Conservation (phyloP, 345 rosid genomes). For the Kandelia obovata region DNA sequence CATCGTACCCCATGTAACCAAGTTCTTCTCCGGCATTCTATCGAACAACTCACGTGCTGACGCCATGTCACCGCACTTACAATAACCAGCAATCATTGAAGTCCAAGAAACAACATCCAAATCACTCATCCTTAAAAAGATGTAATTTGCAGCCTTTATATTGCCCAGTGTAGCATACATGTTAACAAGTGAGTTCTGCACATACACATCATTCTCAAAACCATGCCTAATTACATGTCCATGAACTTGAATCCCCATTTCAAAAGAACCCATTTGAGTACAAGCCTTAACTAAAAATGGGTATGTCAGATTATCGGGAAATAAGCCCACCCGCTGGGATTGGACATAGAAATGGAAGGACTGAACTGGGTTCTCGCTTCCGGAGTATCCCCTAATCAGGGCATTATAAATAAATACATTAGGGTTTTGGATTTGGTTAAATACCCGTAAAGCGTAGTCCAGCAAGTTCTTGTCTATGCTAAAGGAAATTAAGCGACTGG, state of each 20-base stretch:
- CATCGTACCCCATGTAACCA: conserved; percentile 75
- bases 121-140: conserved; percentile 34
- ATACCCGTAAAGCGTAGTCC: conserved; percentile 43
- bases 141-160: conserved; percentile 40
- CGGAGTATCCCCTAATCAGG: conserved; percentile 53
- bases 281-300: conserved; percentile 60
- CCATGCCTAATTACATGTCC: conserved; percentile 50
- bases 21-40: conserved; percentile 65
- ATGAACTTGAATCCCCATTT: conserved; percentile 56
- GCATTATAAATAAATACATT: conserved; percentile 57
- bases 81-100: conserved; percentile 54
- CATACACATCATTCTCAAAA: conserved; percentile 47
- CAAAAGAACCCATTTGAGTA: conserved; percentile 34
- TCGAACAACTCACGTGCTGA: conserved; percentile 64
- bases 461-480: conserved; percentile 30
- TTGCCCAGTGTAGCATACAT: conserved; percentile 58
- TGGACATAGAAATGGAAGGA: conserved; percentile 46
- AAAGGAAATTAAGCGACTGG: conserved; percentile 56
- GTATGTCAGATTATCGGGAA: conserved; percentile 67
- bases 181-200: conserved; percentile 59
- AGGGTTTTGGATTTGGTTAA: conserved; percentile 49
- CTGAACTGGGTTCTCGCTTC: conserved; percentile 32
- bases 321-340: conserved; percentile 29
- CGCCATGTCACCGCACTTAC: conserved; percentile 38
- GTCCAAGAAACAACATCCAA: conserved; percentile 73